These are phyloP conservation scores for Zygoascus meyerae DNA, from an alignment of 1,139 yeast genomes.

Conservation along the genomic window DNA sequence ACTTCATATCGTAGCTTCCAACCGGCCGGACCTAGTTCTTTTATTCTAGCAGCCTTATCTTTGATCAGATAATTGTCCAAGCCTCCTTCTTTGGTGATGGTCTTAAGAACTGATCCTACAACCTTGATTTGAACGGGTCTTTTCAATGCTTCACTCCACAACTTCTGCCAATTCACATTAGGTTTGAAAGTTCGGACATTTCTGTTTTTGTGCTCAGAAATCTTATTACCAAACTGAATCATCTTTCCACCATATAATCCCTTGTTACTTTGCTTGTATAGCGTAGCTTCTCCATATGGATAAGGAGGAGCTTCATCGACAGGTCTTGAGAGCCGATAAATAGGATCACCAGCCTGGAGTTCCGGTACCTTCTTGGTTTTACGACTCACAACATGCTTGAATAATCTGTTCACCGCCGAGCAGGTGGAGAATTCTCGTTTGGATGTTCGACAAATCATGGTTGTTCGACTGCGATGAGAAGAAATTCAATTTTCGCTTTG, in stretches of 20 bases:
- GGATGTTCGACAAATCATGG: too few relatives aligned
- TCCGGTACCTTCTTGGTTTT: conserved; percentile 26
- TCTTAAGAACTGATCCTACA: conserved; percentile 76
- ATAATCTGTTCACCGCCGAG: conserved; percentile 16
- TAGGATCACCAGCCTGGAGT: conserved; percentile 32
- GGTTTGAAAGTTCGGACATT: conserved; percentile 75
- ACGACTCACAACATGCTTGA: conserved; percentile 32
- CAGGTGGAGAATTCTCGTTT: conserved; percentile 18
- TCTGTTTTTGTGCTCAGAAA: conserved; percentile 74
- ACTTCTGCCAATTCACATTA: conserved; percentile 63
- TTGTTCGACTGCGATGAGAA: too few relatives aligned
- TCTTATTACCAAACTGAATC: conserved; percentile 67
- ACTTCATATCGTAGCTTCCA: conserved; percentile 83
- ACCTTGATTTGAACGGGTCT: conserved; percentile 52
- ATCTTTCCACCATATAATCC: conserved; percentile 90
- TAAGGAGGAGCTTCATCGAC: conserved; percentile 57
- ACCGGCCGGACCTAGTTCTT: conserved; percentile 87
- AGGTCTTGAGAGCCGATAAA: conserved; percentile 23
- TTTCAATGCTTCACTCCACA: conserved; percentile 80
- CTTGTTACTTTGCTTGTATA: conserved; percentile 77
- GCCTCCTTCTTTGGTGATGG: conserved; percentile 91
- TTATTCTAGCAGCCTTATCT: conserved; percentile 81
- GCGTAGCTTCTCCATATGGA: conserved; percentile 70
- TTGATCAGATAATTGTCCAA: conserved; percentile 80
- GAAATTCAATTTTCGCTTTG: too few relatives aligned